Base-by-base conservation (phyloP, 1,284 basidiomycete species). In the Wallemia hederae region DNA sequence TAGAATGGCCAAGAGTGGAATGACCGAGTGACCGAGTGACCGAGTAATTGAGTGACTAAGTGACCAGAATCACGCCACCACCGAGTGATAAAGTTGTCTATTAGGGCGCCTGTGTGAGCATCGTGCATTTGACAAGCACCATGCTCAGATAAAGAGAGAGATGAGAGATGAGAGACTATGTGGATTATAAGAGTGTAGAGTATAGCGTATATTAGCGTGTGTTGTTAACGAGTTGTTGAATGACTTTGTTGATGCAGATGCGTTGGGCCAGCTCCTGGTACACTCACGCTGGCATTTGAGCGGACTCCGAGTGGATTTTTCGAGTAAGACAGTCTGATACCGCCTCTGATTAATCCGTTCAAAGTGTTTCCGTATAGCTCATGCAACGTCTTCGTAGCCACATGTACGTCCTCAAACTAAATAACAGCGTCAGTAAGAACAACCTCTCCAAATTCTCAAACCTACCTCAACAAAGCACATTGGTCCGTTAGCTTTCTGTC, bases 381-480 rank as follows among this genome's bases (percentile, higher is more conserved):
- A 63, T 82, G 80, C 69, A 97, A 76, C 17, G 90, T 86, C 69
- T 79, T 81, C 2, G 85, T 81, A 1, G 91, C 92, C 66, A 76
- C 80, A 11, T 76, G 72, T 24, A 96, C 88, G 69, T 90, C 88
- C 64, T 92, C 87, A 66, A 96, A 97, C 82, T 92, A 69, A 55
- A 69, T 65, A 62, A 66, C 63, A 56, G 64, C 62, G 61, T 65
- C 66, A 9, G 64, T 64, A 2, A 60, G 61, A 26, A 60, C 60
- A 60, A 59, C 60, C 24, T 24, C 9, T 59, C 19, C 39, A 55
- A 56, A 55, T 31, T 59, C 22, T 24, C 24, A 62, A 11, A 70
- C 74, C 59, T 70, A 86, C 83, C 79, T 90, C 87, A 59, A 90
- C 86, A 70, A 96, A 94, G 71, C 90, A 96, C 91, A 94, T 94